Evolutionary conservation across 441 rosid genomes (phyloP).

Genomic region (Pelargonium citronellum): DNA sequence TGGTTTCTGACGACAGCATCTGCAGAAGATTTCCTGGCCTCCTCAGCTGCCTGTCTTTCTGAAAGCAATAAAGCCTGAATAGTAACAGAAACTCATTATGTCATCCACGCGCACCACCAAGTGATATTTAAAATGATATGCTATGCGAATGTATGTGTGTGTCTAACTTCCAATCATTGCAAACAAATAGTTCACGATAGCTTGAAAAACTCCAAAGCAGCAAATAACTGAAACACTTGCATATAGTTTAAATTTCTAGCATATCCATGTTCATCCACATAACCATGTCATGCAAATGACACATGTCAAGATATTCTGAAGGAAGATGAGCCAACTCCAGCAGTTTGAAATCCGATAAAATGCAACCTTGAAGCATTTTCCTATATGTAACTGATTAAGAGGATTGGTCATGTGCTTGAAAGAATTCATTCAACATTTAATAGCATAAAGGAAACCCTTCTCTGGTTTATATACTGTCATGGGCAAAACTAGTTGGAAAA

Average conservation of each 20-base stretch:
- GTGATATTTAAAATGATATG: neutral
- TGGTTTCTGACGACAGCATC: slow-evolving; percentile 66
- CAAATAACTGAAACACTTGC: neutral
- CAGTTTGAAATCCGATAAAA: neutral
- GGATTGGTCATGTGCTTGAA: too few relatives aligned
- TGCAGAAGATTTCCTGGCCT: slow-evolving; percentile 47
- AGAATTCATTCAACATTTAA: too few relatives aligned
- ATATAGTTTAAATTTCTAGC: neutral
- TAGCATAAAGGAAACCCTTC: neutral
- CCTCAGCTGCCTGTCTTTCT: slow-evolving; percentile 66
- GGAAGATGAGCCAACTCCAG: neutral
- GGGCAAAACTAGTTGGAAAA: too few relatives aligned
- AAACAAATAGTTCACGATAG: neutral
- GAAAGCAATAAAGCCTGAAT: slow-evolving; percentile 64
- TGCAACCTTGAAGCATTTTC: neutral
- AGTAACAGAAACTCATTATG: slow-evolving; percentile 23
- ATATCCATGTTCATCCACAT: neutral
- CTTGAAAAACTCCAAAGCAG: neutral
- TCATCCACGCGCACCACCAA: slow-evolving; percentile 3
- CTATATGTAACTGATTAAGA: too few relatives aligned
- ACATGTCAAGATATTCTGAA: neutral
- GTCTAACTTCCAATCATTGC: neutral
- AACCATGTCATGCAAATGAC: neutral
- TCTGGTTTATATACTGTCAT: neutral
- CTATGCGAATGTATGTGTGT: neutral